These are phyloP conservation scores for Xylaria telfairii DNA, from an alignment of 495 filamentous ascomycete genomes.

Conservation along the genomic window DNA sequence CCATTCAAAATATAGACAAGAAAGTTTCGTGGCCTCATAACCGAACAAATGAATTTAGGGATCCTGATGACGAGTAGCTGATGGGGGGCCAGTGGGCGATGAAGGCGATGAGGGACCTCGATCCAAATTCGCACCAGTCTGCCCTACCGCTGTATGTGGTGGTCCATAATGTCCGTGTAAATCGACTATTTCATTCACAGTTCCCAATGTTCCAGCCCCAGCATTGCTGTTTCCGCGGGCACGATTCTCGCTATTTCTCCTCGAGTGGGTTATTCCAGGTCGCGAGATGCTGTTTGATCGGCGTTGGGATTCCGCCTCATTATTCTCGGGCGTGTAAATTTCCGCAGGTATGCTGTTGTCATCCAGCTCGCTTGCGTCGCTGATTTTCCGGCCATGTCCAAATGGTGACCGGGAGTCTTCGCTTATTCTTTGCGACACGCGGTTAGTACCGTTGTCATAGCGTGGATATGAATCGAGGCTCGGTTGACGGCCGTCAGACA, in stretches of 20 bases:
- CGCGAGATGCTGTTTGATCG: slow-evolving; percentile 30
- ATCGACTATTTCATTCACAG: slow-evolving; percentile 40
- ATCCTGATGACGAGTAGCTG: background rate
- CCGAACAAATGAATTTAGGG: background rate
- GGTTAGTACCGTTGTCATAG: slow-evolving; percentile 37
- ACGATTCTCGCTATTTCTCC: slow-evolving; percentile 28
- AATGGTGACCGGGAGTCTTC: slow-evolving; percentile 37
- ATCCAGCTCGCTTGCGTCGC: slow-evolving; percentile 49
- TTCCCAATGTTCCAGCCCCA: slow-evolving; percentile 32
- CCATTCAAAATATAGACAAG: background rate
- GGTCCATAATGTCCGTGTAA: slow-evolving; percentile 45
- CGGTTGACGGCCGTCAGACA: slow-evolving; percentile 37
- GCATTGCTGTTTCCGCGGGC: background rate
- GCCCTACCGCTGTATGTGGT: slow-evolving; percentile 34
- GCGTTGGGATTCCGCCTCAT: slow-evolving; percentile 25
- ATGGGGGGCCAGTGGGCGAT: background rate
- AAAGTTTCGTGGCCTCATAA: background rate
- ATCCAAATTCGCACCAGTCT: slow-evolving; percentile 39
- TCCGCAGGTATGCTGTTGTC: slow-evolving; percentile 38
- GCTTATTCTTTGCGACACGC: slow-evolving; percentile 36
- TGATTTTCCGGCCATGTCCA: slow-evolving; percentile 44
- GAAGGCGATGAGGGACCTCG: background rate
- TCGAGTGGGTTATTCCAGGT: slow-evolving; percentile 10
- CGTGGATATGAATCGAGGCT: slow-evolving; percentile 41
- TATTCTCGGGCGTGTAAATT: slow-evolving; percentile 31